Conservation (phyloP, 805 yeast species). For the Candida andamanensis region DNA sequence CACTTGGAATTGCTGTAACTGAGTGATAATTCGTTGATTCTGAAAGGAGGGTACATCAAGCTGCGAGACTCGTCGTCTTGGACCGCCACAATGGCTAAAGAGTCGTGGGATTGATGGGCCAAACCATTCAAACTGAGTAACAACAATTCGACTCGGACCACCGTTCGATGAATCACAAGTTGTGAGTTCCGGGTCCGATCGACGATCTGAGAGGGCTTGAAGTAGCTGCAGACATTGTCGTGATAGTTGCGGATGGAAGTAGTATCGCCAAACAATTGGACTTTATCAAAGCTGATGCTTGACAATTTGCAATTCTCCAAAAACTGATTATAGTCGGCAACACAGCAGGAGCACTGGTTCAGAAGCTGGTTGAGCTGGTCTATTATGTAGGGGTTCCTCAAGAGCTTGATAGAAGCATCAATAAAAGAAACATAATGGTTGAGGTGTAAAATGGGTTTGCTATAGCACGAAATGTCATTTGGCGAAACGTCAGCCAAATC, state of each 20-base stretch:
- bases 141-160: conserved; percentile 24
- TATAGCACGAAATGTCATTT: conserved; percentile 17
- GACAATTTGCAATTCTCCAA: conserved; percentile 18
- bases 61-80: conserved; percentile 22
- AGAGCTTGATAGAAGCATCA: conserved; percentile 12
- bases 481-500: conserved; percentile 9
- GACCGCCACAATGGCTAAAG: conserved; percentile 32
- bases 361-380: conserved; percentile 21
- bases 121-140: conserved; percentile 26
- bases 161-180: conserved; percentile 11
- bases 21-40: conserved; percentile 16
- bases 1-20: conserved; percentile 11
- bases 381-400: conserved; percentile 37
- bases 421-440: conserved; percentile 25
- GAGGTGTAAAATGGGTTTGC: conserved; percentile 29
- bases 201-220: conserved; percentile 32
- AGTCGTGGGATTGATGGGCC: conserved; percentile 19
- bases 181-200: conserved; percentile 24
- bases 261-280: conserved; percentile 22
- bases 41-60: conserved; percentile 38
- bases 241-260: conserved; percentile 6
- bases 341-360: conserved; percentile 12
- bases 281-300: conserved; percentile 31
- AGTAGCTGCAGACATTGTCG: conserved; percentile 31
- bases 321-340: conserved; percentile 10